Evolutionary conservation across 495 filamentous ascomycete species (phyloP), one percentile per base, ranked within the genome.

Genomic region (Penicillium mononematosum): DNA sequence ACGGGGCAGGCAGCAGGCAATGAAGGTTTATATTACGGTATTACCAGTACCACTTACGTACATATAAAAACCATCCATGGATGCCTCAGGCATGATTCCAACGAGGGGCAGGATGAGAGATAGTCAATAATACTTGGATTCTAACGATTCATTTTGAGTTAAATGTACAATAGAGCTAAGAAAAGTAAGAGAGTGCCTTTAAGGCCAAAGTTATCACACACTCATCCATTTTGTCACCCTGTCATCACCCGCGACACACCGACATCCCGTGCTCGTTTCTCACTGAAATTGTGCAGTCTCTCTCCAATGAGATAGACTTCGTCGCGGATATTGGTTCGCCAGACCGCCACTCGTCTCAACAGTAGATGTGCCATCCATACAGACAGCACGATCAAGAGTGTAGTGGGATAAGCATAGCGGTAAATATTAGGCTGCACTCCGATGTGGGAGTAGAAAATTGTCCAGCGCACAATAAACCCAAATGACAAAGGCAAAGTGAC

Each of bases 271-370:
- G 71, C 70, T 44, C 72, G 67, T 43, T 76, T 77, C 56, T 87
- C 91, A 2, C 90, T 89, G 73, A 94, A 94, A 68, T 97, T 97
- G 68, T 97, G 93, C 59, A 99, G 74, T 32, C 92, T 77, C 75
- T 98, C 92, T 2, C 94, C 94, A 65, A 97, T 94, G 59, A 98
- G 75, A 65, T 98, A 99, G 8, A 96, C 93, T 72, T 99, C 94
- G 67, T 99, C 94, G 32, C 88, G 76, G 47, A 99, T 91, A 60
- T 84, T 84, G 64, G 84, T 80, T 67, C 88, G 84, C 94, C 94
- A 98, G 42, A 81, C 76, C 24, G 83, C 82, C 39, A 92, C 71
- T 41, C 86, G 72, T 52, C 78, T 76, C 46, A 73, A 69, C 2
- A 76, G 65, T 31, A 78, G 63, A 61, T 79, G 78, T 14, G 67